Base-by-base conservation (phyloP, 352 stramenopile species). In the Phytopythium sindhum region DNA sequence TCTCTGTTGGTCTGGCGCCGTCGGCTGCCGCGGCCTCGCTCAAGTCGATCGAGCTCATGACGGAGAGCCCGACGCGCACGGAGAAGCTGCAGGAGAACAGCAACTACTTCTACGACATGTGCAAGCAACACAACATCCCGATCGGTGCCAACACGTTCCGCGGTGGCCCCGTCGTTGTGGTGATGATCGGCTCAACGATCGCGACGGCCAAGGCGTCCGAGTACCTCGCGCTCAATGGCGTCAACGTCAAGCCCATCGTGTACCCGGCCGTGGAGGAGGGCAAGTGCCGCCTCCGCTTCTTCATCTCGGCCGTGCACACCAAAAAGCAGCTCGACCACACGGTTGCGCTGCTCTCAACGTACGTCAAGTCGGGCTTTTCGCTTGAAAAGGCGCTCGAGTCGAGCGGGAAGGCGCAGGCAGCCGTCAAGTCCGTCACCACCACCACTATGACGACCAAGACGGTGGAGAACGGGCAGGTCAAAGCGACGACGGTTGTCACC, bases 191-290 rank as follows among this genome's bases (percentile, higher is more conserved):
- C 23, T 87, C 69, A 28, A 91, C 85, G n/a, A 89, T 93, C 48
- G 80, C 83, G 10, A 92, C 83, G 26, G 85, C 84, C 14, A 84
- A 87, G 66, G 79, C 78, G 26, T 93, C 85, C 45, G 80, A 90
- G 63, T 86, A 70, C 56, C 64, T 93, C 47, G 70, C 73, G 17
- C 45, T 71, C 21, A 72, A 88, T 42, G 67, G 85, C 42, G 66
- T 93, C 23, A 93, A 93, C 59, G 85, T 93, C 39, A 96, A 92
- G 64, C 84, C 87, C 10, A 93, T 93, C 57, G 86, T 96, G 65
- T 88, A 96, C 58, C 87, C 87, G 45, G 87, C 87, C 0, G 87
- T 96, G 31, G 87, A 92, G 53, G 84, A 91, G 65, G 87, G 87
- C 54, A 91, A 94, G 63, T 91, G 84, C 50, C 80, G 87, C 45